Conservation (phyloP, 2,329 filamentous ascomycete species). For the Tolypocladium ophioglossoides region DNA sequence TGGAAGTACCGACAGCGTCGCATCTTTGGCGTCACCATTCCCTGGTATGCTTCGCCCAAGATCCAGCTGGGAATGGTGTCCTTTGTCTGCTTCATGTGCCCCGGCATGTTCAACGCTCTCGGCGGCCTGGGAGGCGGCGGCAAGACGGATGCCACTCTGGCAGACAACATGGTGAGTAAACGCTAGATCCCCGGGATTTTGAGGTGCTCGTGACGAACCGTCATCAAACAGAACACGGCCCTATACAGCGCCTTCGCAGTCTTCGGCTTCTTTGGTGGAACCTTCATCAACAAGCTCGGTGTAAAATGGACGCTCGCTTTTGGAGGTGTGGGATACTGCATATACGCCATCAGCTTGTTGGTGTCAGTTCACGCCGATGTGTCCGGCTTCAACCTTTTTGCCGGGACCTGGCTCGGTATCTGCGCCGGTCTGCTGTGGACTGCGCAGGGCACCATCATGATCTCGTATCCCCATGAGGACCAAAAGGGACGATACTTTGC, state of each 20-base stretch:
- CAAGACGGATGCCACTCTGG: constrained; percentile 30
- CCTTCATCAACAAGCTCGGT: constrained; percentile 66
- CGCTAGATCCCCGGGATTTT: neutral
- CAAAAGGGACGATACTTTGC: constrained; percentile 84
- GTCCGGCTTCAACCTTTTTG: constrained; percentile 62
- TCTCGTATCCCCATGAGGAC: constrained; percentile 74
- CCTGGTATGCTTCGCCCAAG: constrained; percentile 67
- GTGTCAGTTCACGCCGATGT: constrained; percentile 59
- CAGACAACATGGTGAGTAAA: neutral
- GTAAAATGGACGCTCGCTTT: constrained; percentile 57
- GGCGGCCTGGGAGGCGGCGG: constrained; percentile 54
- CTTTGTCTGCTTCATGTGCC: constrained; percentile 48
- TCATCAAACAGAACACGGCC: constrained; percentile 58
- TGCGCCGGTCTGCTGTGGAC: constrained; percentile 76
- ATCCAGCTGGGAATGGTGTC: constrained; percentile 60
- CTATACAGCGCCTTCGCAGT: constrained; percentile 63
- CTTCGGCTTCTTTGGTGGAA: constrained; percentile 62
- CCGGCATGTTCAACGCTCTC: constrained; percentile 65
- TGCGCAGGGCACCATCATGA: constrained; percentile 78
- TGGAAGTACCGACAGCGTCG: constrained; percentile 60
- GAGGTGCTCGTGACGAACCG: constrained; percentile 12
- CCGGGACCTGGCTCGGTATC: constrained; percentile 64
- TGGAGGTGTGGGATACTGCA: constrained; percentile 65
- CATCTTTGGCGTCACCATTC: constrained; percentile 37
- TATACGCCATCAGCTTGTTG: constrained; percentile 64